Percentiles rank a stretch among this genome's conserved stretches.
Evolutionary conservation across 257 asterid genomes (phyloP).

Genomic region (Eucommia ulmoides): DNA sequence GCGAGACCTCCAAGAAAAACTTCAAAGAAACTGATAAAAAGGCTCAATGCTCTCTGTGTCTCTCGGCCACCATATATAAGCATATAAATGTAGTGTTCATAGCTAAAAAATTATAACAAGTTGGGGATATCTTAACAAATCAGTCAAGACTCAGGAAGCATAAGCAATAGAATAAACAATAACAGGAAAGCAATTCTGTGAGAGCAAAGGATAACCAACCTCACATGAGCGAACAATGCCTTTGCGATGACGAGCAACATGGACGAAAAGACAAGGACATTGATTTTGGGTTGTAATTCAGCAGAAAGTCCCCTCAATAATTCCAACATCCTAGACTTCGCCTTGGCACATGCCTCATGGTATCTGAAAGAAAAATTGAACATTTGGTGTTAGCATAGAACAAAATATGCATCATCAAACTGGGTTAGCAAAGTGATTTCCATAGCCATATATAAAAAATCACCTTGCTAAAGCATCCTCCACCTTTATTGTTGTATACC

Average conservation of each 20-base stretch:
- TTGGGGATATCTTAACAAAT: too few relatives aligned
- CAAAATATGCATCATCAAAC: conserved; percentile 7
- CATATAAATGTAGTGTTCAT: too few relatives aligned
- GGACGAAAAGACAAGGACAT: conserved; percentile 78
- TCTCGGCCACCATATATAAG: too few relatives aligned
- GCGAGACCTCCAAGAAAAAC: too few relatives aligned
- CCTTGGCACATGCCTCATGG: conserved; percentile 65
- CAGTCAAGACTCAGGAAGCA: too few relatives aligned
- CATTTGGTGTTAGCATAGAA: neutral
- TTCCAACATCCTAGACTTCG: conserved; percentile 67
- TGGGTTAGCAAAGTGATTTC: conserved; percentile 1
- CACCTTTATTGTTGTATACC: conserved; percentile 86
- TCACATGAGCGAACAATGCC: conserved; percentile 83
- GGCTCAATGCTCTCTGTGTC: too few relatives aligned
- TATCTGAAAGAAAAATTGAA: conserved; percentile 38
- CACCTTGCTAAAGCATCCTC: conserved; percentile 72
- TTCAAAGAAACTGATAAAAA: too few relatives aligned
- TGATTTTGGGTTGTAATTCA: conserved; percentile 75
- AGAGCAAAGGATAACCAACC: too few relatives aligned
- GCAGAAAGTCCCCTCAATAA: conserved; percentile 66
- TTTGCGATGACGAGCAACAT: conserved; percentile 84
- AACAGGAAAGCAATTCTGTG: too few relatives aligned
- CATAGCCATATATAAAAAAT: conserved; percentile 1
- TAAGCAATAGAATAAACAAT: too few relatives aligned
- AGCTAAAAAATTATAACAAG: too few relatives aligned